phyloP scores from a whole-genome alignment of 306 rosid species.

The Sechiopsis laciniata region DNA sequence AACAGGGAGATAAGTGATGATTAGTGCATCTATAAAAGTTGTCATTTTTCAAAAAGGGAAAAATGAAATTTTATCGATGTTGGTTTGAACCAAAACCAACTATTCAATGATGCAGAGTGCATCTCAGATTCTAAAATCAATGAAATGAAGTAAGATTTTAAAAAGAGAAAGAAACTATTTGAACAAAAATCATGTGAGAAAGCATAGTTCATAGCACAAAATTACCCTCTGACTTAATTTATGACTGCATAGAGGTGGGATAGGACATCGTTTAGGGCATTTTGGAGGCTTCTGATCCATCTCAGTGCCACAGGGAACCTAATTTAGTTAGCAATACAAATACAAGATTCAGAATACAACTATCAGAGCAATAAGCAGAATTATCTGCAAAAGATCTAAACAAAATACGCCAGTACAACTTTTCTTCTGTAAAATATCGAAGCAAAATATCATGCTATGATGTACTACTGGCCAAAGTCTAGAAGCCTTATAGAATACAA shows the following conservation, averaged over 20 bases:
- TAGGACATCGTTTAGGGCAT: conserved; percentile 64
- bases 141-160: neutral
- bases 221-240: conserved; percentile 61
- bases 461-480: neutral
- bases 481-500: neutral
- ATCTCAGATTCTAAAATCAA: neutral
- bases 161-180: conserved; percentile 7
- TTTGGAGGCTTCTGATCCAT: conserved; percentile 84
- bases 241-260: conserved; percentile 74
- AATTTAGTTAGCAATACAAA: conserved; percentile 11
- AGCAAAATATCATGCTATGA: neutral
- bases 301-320: conserved; percentile 99
- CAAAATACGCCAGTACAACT: neutral
- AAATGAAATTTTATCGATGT: neutral
- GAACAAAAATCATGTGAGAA: neutral
- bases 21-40: neutral
- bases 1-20: neutral
- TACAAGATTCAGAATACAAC: neutral
- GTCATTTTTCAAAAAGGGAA: neutral
- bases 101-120: conserved; percentile 10
- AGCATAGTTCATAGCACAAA: conserved; percentile 13
- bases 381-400: neutral
- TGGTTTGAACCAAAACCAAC: neutral
- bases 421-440: neutral
- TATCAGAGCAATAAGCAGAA: neutral